These are phyloP conservation scores for Lojkania enalia DNA, from an alignment of 2,329 filamentous ascomycete genomes.

Conservation along the genomic window DNA sequence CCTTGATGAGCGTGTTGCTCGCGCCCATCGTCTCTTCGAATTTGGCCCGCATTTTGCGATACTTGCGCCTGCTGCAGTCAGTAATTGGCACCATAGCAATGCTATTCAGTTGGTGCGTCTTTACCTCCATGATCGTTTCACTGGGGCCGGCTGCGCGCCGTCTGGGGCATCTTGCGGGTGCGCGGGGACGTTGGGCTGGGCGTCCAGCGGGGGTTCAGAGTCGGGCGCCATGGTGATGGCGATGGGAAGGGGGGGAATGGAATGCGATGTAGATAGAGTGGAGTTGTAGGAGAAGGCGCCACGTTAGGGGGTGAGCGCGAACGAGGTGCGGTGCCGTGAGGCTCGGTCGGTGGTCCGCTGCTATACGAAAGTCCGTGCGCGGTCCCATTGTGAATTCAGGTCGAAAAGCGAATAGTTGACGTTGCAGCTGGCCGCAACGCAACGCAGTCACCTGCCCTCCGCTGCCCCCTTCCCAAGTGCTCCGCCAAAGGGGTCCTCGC, in stretches of 20 bases:
- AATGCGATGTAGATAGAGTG: conserved; percentile 4
- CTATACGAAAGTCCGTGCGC: neutral
- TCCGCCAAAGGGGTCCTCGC: neutral
- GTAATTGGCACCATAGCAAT: conserved; percentile 3
- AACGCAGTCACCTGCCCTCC: conserved; percentile 2
- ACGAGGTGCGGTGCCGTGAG: neutral
- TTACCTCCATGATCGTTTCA: conserved; percentile 46
- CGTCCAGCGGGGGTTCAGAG: conserved; percentile 16
- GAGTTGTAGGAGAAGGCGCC: neutral
- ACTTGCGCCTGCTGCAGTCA: conserved; percentile 72
- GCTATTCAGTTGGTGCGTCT: conserved; percentile 13
- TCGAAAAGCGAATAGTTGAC: conserved; percentile 9
- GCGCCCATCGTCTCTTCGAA: conserved; percentile 80
- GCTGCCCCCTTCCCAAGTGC: neutral
- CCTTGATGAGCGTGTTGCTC: conserved; percentile 78
- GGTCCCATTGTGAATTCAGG: conserved; percentile 6
- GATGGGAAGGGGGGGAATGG: conserved; percentile 6
- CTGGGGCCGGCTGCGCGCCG: conserved; percentile 29
- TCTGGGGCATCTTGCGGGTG: conserved; percentile 18
- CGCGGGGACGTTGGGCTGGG: conserved; percentile 6
- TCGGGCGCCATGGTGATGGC: conserved; percentile 34
- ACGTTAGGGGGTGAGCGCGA: no score
- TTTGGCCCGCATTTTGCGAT: conserved; percentile 81
- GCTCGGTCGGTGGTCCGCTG: neutral
- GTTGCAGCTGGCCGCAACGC: conserved; percentile 5